Base-by-base conservation (phyloP, 495 filamentous ascomycete species). In the Talaromyces borbonicus region DNA sequence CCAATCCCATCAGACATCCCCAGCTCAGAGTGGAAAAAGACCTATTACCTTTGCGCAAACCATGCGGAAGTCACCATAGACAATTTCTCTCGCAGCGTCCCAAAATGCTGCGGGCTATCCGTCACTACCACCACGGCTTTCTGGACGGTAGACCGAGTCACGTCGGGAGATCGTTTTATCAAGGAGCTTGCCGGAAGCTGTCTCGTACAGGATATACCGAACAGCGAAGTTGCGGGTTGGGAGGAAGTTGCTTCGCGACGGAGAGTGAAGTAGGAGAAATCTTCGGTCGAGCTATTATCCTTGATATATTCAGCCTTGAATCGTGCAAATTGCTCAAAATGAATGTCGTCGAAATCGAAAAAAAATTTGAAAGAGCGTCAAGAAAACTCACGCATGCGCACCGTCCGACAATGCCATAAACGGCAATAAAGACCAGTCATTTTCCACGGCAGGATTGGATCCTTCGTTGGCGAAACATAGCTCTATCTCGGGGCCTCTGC, bases 321-420 rank as follows among this genome's bases (percentile, higher is more conserved):
- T 32, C 12, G 4, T 12, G 15, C 9, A 2, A 38, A 38, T 20
- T 18, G 31, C 31, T 15, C n/a, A 33, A 18, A 18, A 14, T 18
- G 33, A 14, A 11, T 36, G 35, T 20, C 15, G 31, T 16, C 46
- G 46, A 16, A 23, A 11, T 38, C 27, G 29, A 42, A 15, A 18
- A 22, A 40, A 31, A 19, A 20, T 19, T n/a, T 18, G 20, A n/a
- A 36, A 32, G 48, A 36, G 43, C 18, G 25, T 43, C 43, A 35
- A 44, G 35, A 37, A 27, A 31, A 69, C 83, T 56, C 75, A 94
- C 87, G 87, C 75, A 67, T 98, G 92, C 29, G 92, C 92, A 23
- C 92, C 92, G 62, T 98, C 92, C 25, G 86, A 87, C 50, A 98
- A 67, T n/a, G 90, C 92, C 86, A 97, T 95, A 65, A 97, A 98